Evolutionary conservation across 352 stramenopile genomes (phyloP), one percentile per base, ranked within the genome.

Genomic region (Globisporangium radiosum): DNA sequence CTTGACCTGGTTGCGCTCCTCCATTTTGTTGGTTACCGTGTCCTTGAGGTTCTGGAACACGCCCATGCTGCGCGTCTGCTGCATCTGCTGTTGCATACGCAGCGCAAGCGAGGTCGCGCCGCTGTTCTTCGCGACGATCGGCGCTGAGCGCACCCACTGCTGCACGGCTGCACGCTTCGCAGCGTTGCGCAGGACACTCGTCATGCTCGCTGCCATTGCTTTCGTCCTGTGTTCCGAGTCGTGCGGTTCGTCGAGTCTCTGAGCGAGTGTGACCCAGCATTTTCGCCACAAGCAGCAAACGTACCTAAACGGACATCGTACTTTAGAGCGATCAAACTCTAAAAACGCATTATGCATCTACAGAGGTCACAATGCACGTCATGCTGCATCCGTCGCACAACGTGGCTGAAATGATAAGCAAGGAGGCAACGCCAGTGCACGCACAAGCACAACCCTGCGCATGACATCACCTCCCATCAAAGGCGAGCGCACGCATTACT

Each of bases 1-100:
- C 64, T 94, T 94, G 52, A 67, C 71, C 48, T 88, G 69, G 64
- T 90, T 93, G 69, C 83, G 81, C 68, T 91, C 73, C 69, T 92
- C 78, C 60, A 94, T 68, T 69, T 92, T 92, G 62, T 70, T 64
- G 52, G 76, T 79, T 39, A 94, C 75, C 7, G 77, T 75, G 58
- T 93, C 80, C 47, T 79, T 80, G 51, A 94, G 72, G 63, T 68
- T 87, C 52, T 70, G 76, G 61, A 94, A 89, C 47, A 94, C 64
- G 62, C 85, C 72, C 64, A 94, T 83, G 48, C 60, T 73, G 62
- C 85, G 85, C 69, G 65, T 75, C 58, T 81, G 70, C 60, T 69
- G 71, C 25, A 33, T 33, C 38, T 51, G 49, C 39, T 38, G 17
- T 25, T 56, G 37, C 51, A 19, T 37, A 19, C 49, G 52, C 45